These are phyloP conservation scores for Achaetomium macrosporum DNA, from an alignment of 2,329 filamentous ascomycete genomes.

Conservation along the genomic window DNA sequence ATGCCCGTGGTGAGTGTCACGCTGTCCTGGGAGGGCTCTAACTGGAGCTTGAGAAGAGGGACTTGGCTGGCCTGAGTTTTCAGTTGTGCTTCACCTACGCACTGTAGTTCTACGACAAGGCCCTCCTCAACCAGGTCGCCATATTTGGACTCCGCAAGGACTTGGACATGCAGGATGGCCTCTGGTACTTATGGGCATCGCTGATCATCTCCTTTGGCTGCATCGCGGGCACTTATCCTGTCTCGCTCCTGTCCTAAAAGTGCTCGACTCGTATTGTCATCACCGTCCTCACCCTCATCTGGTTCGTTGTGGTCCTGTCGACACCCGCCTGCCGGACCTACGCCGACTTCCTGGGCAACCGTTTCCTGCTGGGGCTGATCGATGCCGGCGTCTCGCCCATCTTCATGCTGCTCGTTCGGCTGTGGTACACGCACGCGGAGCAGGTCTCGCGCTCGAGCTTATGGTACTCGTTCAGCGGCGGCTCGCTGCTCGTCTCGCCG, in stretches of 20 bases:
- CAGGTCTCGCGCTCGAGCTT: slow-evolving; percentile 36
- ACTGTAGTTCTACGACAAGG: slow-evolving; percentile 46
- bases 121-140: slow-evolving; percentile 48
- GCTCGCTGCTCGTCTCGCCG: slow-evolving; percentile 40
- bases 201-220: slow-evolving; percentile 46
- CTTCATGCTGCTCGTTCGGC: slow-evolving; percentile 46
- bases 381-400: slow-evolving; percentile 49
- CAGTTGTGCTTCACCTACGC: slow-evolving; percentile 39
- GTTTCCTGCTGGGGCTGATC: slow-evolving; percentile 50
- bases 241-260: slow-evolving; percentile 35
- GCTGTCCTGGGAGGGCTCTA: too few species aligned
- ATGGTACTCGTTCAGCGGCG: slow-evolving; percentile 40
- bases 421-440: slow-evolving; percentile 41
- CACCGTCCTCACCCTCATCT: slow-evolving; percentile 31
- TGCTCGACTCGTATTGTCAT: slow-evolving; percentile 43
- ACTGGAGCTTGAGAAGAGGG: too few species aligned
- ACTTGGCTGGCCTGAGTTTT: not conserved
- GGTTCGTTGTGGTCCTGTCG: slow-evolving; percentile 34
- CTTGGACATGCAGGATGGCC: slow-evolving; percentile 34
- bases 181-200: slow-evolving; percentile 39
- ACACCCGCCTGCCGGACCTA: slow-evolving; percentile 35
- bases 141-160: slow-evolving; percentile 38
- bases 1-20: slow-evolving; percentile 33
- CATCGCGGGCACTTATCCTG: slow-evolving; percentile 30
- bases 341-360: slow-evolving; percentile 23